Evolutionary conservation across 208 protist species (phyloP), one percentile per base, ranked within the genome.

Genomic region (Trypanosoma cruzi): DNA sequence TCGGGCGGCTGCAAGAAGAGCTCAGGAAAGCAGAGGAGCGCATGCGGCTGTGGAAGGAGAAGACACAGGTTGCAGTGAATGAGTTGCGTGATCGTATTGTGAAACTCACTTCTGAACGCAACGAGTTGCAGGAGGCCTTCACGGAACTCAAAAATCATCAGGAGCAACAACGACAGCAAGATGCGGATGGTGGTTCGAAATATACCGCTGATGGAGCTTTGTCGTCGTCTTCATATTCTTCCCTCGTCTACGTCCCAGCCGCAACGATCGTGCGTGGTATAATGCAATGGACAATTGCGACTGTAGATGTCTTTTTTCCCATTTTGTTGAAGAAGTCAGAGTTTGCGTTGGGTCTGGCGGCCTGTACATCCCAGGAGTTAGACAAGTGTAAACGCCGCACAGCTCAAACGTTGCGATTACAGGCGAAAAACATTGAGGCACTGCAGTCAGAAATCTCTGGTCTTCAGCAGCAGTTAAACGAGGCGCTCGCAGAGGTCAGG

Each of bases 51-150:
- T 97, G 92, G 89, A 94, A 95, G 50, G 79, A 78, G 31, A 88
- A 89, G 68, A 82, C 89, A 4, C 84, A 97, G 55, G 40, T 34
- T 20, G 92, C 85, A 4, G 88, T 95, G 14, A 84, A 93, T n/a
- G 72, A 89, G 62, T 56, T 94, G 42, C 79, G 92, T 7, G 52
- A 59, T n/a, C 85, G 81, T 14, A 79, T 95, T 16, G 59, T 87
- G 1, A 74, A 89, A 20, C 69, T 96, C 20, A 89, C 77, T 0
- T 40, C 31, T 28, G 63, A 68, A 28, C 62, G 93, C 2, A 75
- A 83, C 4, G 40, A 59, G 10, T 75, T 73, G 0, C 67, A 75
- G 6, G 52, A 67, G 50, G n/a, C 37, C 40, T 50, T 28, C 24
- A 49, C 1, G 31, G 18, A 49, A 36, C 28, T 75, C 5, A 22